Evolutionary conservation across 2,329 filamentous ascomycete species (phyloP).

Genomic region (Tolypocladium sp.): DNA sequence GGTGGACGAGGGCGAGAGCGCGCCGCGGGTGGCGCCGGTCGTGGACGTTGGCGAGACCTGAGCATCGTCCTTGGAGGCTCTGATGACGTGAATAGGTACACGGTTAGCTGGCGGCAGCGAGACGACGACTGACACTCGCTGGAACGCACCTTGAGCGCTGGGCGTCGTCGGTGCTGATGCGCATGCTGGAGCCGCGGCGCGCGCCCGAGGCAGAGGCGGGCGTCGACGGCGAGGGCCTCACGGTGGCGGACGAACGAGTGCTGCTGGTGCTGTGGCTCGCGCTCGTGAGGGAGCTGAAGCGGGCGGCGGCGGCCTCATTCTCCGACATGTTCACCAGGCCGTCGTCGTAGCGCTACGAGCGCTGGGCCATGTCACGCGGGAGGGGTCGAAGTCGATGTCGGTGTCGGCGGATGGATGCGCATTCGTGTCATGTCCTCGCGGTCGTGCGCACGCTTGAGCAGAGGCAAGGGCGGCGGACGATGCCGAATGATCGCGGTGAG

Average conservation of each 20-base stretch:
- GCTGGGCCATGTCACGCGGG: constrained; percentile 20
- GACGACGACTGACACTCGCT: constrained; percentile 6
- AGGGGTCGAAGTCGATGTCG: constrained; percentile 4
- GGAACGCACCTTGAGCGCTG: constrained; percentile 27
- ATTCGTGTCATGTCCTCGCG: background rate
- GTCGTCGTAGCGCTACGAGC: constrained; percentile 15
- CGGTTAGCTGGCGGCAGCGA: background rate
- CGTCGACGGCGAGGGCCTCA: constrained; percentile 36
- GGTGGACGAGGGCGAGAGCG: constrained; percentile 36
- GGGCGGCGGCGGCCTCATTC: constrained; percentile 51
- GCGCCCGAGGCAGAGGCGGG: constrained; percentile 18
- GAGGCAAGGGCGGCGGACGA: background rate
- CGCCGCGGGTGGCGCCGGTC: constrained; percentile 28
- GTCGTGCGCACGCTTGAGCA: background rate
- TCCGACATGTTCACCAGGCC: constrained; percentile 52
- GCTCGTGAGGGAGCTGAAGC: constrained; percentile 39
- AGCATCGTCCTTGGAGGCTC: constrained; percentile 24
- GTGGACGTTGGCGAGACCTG: constrained; percentile 42
- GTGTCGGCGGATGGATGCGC: background rate
- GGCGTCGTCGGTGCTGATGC: constrained; percentile 33
- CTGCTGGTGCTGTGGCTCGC: constrained; percentile 50
- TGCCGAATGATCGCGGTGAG: background rate
- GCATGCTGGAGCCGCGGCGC: constrained; percentile 15
- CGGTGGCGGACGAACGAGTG: constrained; percentile 57
- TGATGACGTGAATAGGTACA: constrained; percentile 2